These are phyloP conservation scores for Exophiala sp. DNA, from an alignment of 2,329 filamentous ascomycete species.

Conservation along the genomic window DNA sequence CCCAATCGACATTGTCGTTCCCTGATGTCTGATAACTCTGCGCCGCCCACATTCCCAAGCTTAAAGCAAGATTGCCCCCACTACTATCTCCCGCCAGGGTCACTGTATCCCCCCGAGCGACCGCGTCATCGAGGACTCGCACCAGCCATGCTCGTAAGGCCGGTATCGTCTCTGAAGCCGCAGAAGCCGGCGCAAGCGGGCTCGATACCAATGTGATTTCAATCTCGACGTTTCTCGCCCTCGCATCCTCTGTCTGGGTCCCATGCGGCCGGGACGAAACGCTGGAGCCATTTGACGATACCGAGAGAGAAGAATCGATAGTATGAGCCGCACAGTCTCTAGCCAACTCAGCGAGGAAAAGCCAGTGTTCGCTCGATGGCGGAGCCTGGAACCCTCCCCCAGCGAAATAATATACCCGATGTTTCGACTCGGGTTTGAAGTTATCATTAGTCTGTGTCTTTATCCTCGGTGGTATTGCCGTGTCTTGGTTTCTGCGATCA, in stretches of 20 bases:
- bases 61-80: constrained; percentile 48
- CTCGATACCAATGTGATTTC: constrained; percentile 47
- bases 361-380: constrained; percentile 49
- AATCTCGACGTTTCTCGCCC: constrained; percentile 32
- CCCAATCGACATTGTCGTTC: neutral
- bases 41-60: constrained; percentile 31
- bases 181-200: constrained; percentile 50
- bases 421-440: constrained; percentile 20
- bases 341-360: constrained; percentile 44
- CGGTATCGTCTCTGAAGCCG: constrained; percentile 47
- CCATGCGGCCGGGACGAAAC: too few relatives aligned
- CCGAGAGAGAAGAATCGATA: too few relatives aligned
- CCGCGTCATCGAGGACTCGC: constrained; percentile 37
- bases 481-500: too few relatives aligned
- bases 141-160: constrained; percentile 44
- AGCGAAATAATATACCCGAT: constrained; percentile 48
- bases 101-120: constrained; percentile 38
- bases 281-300: too few relatives aligned
- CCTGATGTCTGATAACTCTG: constrained; percentile 2
- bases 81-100: constrained; percentile 52
- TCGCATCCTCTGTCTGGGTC: too few relatives aligned
- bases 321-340: constrained; percentile 24
- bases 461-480: too few relatives aligned
- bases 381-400: constrained; percentile 54
- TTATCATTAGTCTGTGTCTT: neutral